phyloP scores from a whole-genome alignment of 345 rosid species.

The Litchi chinensis region DNA sequence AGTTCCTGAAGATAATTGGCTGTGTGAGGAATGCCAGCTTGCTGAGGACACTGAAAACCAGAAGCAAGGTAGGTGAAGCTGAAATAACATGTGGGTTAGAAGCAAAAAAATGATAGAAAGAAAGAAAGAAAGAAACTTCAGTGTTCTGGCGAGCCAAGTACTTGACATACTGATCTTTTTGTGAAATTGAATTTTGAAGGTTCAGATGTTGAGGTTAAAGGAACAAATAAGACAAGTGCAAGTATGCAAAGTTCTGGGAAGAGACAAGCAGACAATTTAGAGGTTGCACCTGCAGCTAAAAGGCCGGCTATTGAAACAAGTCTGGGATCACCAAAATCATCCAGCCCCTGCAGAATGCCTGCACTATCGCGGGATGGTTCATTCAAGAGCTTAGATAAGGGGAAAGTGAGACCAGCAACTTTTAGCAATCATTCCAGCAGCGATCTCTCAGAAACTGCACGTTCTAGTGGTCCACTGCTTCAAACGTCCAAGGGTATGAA shows the following conservation, averaged over 20 bases:
- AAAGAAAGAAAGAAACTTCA: constrained; percentile 4
- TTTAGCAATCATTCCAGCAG: constrained; percentile 37
- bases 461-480: constrained; percentile 48
- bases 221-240: constrained; percentile 34
- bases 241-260: constrained; percentile 46
- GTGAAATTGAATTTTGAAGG: constrained; percentile 40
- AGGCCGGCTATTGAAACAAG: constrained; percentile 62
- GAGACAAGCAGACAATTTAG: constrained; percentile 60
- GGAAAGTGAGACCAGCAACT: constrained; percentile 58
- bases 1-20: constrained; percentile 93
- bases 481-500: constrained; percentile 60
- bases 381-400: constrained; percentile 59
- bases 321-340: constrained; percentile 64
- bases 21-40: constrained; percentile 93
- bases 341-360: constrained; percentile 49
- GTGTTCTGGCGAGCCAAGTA: neutral
- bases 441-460: constrained; percentile 45
- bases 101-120: neutral
- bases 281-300: constrained; percentile 49
- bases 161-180: constrained; percentile 17
- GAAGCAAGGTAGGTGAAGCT: constrained; percentile 60
- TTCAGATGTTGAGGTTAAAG: constrained; percentile 58
- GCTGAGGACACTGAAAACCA: constrained; percentile 68
- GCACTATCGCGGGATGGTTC: constrained; percentile 58
- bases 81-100: constrained; percentile 15